phyloP scores from a whole-genome alignment of 495 filamentous ascomycete genomes.

The Cryomyces antarcticus region DNA sequence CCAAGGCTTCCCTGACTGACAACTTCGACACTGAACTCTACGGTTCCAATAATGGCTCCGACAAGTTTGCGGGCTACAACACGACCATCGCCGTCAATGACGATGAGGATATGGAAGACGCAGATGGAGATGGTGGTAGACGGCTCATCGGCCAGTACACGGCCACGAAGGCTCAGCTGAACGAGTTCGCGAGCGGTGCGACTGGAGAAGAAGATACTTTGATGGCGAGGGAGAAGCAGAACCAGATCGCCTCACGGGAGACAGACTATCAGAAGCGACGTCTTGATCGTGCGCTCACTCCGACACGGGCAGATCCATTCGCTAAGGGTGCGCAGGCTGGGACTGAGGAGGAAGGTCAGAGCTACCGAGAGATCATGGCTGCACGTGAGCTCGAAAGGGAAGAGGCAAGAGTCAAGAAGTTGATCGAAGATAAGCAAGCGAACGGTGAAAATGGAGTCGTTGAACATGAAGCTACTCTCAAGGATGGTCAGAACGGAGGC shows the following conservation, averaged over 20 bases:
- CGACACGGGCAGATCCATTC: slow-evolving; percentile 77
- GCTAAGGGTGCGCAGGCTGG: slow-evolving; percentile 52
- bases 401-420: slow-evolving; percentile 66
- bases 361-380: slow-evolving; percentile 83
- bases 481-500: slow-evolving; percentile 36
- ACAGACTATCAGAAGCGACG: slow-evolving; percentile 96
- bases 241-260: slow-evolving; percentile 76
- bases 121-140: slow-evolving; percentile 48
- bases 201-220: slow-evolving; percentile 85
- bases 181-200: slow-evolving; percentile 74
- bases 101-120: slow-evolving; percentile 67
- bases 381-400: slow-evolving; percentile 80
- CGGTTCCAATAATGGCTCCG: slow-evolving; percentile 45
- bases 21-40: slow-evolving; percentile 87
- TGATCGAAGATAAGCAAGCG: slow-evolving; percentile 58
- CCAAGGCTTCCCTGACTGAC: slow-evolving; percentile 89
- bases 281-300: slow-evolving; percentile 63
- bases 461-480: slow-evolving; percentile 52
- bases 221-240: slow-evolving; percentile 68
- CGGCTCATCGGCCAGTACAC: slow-evolving; percentile 93
- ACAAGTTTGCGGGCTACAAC: slow-evolving; percentile 85
- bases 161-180: slow-evolving; percentile 71
- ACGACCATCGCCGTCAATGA: slow-evolving; percentile 56
- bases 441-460: slow-evolving; percentile 35
- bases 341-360: slow-evolving; percentile 46